Evolutionary conservation across 2,329 filamentous ascomycete species (phyloP), one percentile per base, ranked within the genome.

Genomic region (Knufia fluminis): DNA sequence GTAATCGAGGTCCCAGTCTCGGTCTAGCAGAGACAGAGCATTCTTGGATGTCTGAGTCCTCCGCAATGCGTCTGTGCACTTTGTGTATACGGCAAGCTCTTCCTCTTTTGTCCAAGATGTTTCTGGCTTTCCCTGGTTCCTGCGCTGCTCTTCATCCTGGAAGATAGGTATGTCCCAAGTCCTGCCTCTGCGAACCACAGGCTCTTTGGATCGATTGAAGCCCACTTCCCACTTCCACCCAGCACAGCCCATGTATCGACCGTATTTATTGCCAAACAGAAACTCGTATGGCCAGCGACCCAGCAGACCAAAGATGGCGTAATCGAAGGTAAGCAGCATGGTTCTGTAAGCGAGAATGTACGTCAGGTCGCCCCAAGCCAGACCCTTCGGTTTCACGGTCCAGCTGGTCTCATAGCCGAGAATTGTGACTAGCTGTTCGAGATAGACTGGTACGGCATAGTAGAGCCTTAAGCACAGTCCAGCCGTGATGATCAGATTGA

Each of bases 1-100:
- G 76, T 90, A 96, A 64, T 95, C 89, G 52, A 96, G 71, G 65
- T 94, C 86, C 83, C 88, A 97, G 54, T 88, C 78, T 54, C 76
- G 78, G 63, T 90, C 86, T 74, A 94, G 85, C 57, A 92, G 82
- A 55, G 94, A 68, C 63, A 94, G 94, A 17, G 88, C 89, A 24
- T 89, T 95, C 75, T 94, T 95, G 58, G 76, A 72, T 59, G 91
- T 71, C 46, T 82, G 73, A 59, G 79, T 68, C 19, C 80, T 77
- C 14, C 82, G 76, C 3, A 90, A 83, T 1, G 87, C 90, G 1
- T 79, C 75, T 54, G 81, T 66, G 40, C 94, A 74, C 57, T 65
- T 66, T n/a, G 69, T 68, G 53, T 76, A 75, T 28, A 72, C 68
- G 1, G 73, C 75, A 52, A 68, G 68, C 52, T 80, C 68, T 43